These are phyloP conservation scores for Thuidium tamariscinum DNA, from an alignment of 225 moss, liverwort and hornwort genomes.

Conservation along the genomic window DNA sequence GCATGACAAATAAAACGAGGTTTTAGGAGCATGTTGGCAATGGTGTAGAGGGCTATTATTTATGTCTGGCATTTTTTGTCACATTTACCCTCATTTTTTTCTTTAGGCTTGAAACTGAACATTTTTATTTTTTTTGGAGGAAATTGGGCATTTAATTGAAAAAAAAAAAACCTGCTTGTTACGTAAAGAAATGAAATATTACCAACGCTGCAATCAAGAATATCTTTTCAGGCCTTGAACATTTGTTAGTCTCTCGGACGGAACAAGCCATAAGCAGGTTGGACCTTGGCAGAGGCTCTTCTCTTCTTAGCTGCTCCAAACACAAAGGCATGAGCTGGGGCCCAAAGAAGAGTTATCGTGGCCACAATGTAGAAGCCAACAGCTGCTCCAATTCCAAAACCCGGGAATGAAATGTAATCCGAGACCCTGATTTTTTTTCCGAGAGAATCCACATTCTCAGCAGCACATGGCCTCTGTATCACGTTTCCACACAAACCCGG, in stretches of 20 bases:
- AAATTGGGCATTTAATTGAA: no score
- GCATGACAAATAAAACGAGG: no score
- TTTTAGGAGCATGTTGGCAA: no score
- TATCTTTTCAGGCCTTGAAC: no score
- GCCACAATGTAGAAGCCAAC: not conserved
- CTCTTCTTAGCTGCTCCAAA: not conserved
- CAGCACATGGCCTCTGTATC: not conserved
- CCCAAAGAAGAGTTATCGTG: not conserved
- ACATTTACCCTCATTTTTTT: no score
- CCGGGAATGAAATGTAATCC: not conserved
- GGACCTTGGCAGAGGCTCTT: not conserved
- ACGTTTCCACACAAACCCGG: not conserved
- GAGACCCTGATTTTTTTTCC: not conserved
- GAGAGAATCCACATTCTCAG: not conserved
- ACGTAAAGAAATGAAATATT: no score
- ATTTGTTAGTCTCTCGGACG: not conserved
- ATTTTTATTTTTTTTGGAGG: no score
- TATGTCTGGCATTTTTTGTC: no score
- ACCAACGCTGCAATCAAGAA: not conserved
- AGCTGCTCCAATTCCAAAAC: not conserved
- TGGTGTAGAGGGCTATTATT: no score
- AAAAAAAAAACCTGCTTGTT: no score
- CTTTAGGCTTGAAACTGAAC: no score
- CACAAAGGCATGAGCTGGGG: not conserved
- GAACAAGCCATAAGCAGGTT: not conserved